Conservation (phyloP, 75 land plant genomes). For the Cunninghamia lanceolata region DNA sequence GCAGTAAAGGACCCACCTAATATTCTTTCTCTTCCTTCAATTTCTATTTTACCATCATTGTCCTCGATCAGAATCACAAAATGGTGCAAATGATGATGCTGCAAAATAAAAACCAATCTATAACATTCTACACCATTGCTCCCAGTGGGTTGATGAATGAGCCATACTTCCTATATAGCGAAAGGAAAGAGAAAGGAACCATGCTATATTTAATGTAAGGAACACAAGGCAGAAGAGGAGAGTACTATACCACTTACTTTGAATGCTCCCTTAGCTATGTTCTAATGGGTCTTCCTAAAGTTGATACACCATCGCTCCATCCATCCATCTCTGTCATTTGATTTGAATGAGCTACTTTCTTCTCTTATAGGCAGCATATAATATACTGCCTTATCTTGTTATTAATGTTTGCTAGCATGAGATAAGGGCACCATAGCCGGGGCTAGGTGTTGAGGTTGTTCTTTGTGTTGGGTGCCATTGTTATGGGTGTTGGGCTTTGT, state of each 20-base stretch:
- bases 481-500: background rate
- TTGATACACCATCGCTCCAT: background rate
- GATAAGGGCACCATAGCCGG: background rate
- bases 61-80: background rate
- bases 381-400: background rate
- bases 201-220: background rate
- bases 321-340: background rate
- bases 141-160: background rate
- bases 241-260: background rate
- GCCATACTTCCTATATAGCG: too few relatives aligned
- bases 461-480: background rate
- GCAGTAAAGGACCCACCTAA: background rate
- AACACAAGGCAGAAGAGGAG: background rate
- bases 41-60: background rate
- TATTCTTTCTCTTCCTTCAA: background rate
- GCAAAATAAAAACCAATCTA: background rate
- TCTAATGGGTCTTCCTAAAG: background rate
- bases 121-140: background rate
- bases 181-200: background rate
- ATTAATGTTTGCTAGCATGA: background rate
- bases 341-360: background rate
- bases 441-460: background rate
- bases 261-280: background rate
- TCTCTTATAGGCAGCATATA: background rate
- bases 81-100: constrained; percentile 1